Evolutionary conservation across 495 filamentous ascomycete species (phyloP), one percentile per base, ranked within the genome.

Genomic region (Lentithecium fluviatile): DNA sequence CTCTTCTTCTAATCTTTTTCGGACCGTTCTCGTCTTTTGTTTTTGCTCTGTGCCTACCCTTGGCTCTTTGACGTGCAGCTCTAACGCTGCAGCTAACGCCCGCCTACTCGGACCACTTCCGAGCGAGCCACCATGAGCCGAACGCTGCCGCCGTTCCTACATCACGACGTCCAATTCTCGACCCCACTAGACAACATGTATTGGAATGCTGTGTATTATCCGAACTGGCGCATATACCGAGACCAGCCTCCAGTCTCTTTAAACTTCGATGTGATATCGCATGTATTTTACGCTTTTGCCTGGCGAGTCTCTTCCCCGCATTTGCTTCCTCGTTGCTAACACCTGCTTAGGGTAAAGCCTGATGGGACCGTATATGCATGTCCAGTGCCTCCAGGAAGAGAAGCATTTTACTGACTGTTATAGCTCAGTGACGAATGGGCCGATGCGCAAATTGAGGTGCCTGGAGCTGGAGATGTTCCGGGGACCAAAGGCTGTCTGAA

Each of bases 211-310:
- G 87, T 89, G n/a, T 95, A 94, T 73, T 95, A 91, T 77, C 90
- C 91, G 2, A 95, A 94, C 71, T 89, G 86, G 81, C 79, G 85
- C 46, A 82, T 93, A 32, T 93, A 94, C 71, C 79, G 80, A 55
- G 83, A 88, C 67, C 85, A 90, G 61, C 84, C 89, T 20, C 91
- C 91, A 1, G 90, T 87, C 0, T 84, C 84, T 15, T 74, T 96
- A 59, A 86, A 89, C 71, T 80, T 86, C 67, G 81, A 79, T 29
- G 78, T 82, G 57, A 76, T 88, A 40, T 86, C 89, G 53, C 88
- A 93, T 68, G 83, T 95, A 38, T 95, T 93, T 70, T 96, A 96
- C 72, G 89, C 91, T 50, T 95, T 91, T 82, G 90, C 89, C 65
- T 80, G 80, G 83, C 85, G 74, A 66, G 73, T 60, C 15, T 1